A percentile compares a stretch with the other conserved stretches of the same genome.
Evolutionary conservation across 2,329 filamentous ascomycete genomes (phyloP).

Genomic region (Fusarium continuum): DNA sequence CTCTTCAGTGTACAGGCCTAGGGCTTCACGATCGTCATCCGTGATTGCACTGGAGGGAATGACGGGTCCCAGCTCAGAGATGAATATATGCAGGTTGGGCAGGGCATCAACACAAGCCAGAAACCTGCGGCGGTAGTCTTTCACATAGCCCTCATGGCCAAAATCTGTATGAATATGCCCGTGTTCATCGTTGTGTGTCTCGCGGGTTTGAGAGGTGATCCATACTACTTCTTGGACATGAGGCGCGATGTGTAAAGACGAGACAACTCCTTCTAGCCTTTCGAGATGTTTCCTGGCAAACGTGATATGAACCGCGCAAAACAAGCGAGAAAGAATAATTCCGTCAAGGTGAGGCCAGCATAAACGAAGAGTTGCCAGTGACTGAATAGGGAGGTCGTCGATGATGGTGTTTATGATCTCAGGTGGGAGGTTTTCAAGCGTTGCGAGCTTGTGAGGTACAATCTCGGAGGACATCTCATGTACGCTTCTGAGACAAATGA

Average conservation of each 20-base stretch:
- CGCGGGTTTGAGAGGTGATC: background rate
- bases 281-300: background rate
- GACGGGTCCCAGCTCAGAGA: background rate
- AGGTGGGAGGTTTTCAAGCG: background rate
- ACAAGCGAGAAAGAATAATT: background rate
- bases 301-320: background rate
- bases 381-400: background rate
- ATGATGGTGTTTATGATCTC: background rate
- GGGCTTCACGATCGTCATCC: too few species aligned
- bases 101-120: background rate
- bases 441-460: background rate
- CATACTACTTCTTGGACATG: constrained; percentile 9
- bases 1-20: too few species aligned
- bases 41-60: too few species aligned
- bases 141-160: background rate
- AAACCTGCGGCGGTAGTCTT: background rate
- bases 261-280: background rate
- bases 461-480: background rate
- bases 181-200: background rate
- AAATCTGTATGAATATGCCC: background rate
- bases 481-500: background rate
- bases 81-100: background rate
- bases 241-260: background rate
- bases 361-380: background rate
- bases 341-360: background rate